Conservation (phyloP, 345 rosid species). For the Aegle marmelos region DNA sequence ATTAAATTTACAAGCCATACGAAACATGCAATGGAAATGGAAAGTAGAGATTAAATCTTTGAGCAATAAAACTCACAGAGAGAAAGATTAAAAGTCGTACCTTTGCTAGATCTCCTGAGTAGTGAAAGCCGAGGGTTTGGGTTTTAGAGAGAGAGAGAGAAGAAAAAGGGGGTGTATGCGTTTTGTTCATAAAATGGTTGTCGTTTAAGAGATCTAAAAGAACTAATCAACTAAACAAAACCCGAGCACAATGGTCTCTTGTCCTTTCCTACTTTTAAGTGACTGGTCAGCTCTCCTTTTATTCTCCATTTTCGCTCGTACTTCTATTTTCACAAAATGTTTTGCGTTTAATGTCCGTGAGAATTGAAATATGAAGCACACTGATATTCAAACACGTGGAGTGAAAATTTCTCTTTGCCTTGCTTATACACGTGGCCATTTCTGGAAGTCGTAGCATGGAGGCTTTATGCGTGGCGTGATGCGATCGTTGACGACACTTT, state of each 20-base stretch:
- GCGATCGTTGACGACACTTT: neutral
- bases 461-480: neutral
- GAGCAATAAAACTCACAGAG: conserved; percentile 1
- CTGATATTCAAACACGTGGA: neutral
- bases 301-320: neutral
- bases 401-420: neutral
- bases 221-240: neutral
- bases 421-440: neutral
- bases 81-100: conserved; percentile 13
- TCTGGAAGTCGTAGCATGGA: neutral
- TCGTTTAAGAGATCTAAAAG: conserved; percentile 1
- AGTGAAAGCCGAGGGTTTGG: conserved; percentile 18
- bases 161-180: neutral
- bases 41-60: conserved; percentile 4
- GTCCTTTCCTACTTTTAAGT: conserved; percentile 25
- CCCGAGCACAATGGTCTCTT: conserved; percentile 15
- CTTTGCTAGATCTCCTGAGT: conserved; percentile 32
- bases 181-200: conserved; percentile 8
- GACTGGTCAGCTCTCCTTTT: conserved; percentile 14
- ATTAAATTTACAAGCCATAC: neutral
- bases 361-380: neutral
- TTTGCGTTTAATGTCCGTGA: neutral
- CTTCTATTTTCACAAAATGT: neutral
- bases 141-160: conserved; percentile 22
- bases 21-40: neutral